Conservation (phyloP, 805 yeast species). For the Candida dendrica region DNA sequence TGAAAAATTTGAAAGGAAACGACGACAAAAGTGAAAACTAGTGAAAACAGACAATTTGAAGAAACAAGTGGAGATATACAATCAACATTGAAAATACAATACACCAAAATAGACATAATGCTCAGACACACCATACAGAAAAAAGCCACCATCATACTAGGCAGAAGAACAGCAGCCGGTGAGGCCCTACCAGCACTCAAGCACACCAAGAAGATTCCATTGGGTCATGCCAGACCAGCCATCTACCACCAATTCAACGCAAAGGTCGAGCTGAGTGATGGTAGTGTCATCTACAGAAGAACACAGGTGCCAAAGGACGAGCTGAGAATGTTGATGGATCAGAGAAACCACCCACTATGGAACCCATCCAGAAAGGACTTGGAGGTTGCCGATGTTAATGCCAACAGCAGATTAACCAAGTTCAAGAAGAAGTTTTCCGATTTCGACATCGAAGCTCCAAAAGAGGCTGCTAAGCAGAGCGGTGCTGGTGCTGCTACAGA, state of each 20-base stretch:
- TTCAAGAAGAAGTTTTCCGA: slow-evolving; percentile 62
- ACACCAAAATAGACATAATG: neutral
- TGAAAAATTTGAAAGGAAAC: no score
- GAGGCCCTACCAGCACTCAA: neutral
- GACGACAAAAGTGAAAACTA: no score
- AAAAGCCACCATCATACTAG: neutral
- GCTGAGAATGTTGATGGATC: slow-evolving; percentile 79
- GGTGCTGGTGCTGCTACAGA: slow-evolving; percentile 1
- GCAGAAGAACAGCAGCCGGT: neutral
- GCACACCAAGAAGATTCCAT: slow-evolving; percentile 40
- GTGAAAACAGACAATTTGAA: no score
- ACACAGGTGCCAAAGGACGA: slow-evolving; percentile 87
- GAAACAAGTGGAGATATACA: no score
- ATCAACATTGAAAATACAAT: no score
- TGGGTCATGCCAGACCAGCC: slow-evolving; percentile 91
- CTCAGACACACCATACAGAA: neutral
- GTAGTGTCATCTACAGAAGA: slow-evolving; percentile 77
- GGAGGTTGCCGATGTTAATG: slow-evolving; percentile 68
- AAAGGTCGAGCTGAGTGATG: slow-evolving; percentile 86
- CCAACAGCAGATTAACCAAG: slow-evolving; percentile 72
- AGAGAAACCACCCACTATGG: slow-evolving; percentile 83
- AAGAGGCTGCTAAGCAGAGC: slow-evolving; percentile 7
- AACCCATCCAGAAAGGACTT: slow-evolving; percentile 79
- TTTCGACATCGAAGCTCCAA: slow-evolving; percentile 33
- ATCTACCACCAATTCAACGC: slow-evolving; percentile 88